Evolutionary conservation across 2,329 filamentous ascomycete genomes (phyloP).

Genomic region (Neonectria neomacrospora): DNA sequence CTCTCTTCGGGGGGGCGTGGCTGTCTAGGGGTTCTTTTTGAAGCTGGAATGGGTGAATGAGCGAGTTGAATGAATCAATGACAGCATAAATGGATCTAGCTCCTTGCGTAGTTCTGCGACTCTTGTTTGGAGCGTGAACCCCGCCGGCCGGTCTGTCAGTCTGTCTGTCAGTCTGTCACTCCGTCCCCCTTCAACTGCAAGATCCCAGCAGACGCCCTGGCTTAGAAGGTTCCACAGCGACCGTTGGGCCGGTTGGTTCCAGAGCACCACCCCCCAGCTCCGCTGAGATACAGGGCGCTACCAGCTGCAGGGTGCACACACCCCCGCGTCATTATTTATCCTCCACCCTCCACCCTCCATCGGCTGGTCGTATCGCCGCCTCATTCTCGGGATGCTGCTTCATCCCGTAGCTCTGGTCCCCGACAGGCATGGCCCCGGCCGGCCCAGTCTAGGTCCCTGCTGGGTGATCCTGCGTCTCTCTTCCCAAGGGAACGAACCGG

Average conservation of each 20-base stretch:
- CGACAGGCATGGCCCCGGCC: conserved; percentile 39
- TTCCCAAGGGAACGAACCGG: neutral
- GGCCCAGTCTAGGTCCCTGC: conserved; percentile 10
- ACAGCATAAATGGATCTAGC: too few relatives aligned
- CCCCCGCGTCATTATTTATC: neutral
- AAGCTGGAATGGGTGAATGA: neutral
- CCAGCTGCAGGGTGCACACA: neutral
- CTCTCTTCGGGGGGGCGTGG: too few relatives aligned
- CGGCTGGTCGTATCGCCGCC: conserved; percentile 22
- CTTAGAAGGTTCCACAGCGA: neutral
- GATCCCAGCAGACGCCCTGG: neutral
- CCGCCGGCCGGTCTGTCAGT: too few relatives aligned
- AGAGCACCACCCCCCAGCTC: neutral
- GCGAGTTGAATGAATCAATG: too few relatives aligned
- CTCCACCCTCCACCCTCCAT: conserved; percentile 3
- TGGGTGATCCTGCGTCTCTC: neutral
- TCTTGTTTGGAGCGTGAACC: too few relatives aligned
- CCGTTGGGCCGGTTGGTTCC: neutral
- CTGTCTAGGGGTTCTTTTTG: conserved; percentile 13
- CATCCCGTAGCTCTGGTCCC: conserved; percentile 38
- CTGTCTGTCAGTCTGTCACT: too few relatives aligned
- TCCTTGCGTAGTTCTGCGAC: too few relatives aligned
- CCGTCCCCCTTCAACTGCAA: too few relatives aligned
- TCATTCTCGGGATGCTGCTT: conserved; percentile 26
- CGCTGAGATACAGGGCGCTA: neutral